phyloP scores from a whole-genome alignment of 768 basidiomycete species.

The Tylopilus plumbeoviolaceoides region DNA sequence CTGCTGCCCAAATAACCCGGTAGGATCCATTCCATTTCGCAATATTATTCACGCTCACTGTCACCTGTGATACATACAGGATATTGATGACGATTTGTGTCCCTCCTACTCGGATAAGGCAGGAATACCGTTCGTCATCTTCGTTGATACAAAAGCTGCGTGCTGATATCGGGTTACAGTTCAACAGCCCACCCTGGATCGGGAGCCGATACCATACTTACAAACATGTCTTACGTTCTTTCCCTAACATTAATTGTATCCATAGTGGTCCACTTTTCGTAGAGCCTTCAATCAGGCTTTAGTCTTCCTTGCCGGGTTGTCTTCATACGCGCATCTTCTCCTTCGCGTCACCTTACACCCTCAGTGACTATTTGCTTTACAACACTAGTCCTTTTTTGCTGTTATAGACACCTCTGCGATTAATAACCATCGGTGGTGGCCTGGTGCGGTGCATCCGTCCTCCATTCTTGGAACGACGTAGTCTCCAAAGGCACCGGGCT shows the following conservation, averaged over 20 bases:
- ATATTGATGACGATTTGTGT: conserved; percentile 49
- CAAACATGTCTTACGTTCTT: conserved; percentile 17
- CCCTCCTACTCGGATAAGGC: conserved; percentile 68
- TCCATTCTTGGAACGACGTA: not conserved
- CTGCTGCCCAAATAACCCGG: conserved; percentile 74
- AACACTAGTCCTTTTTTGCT: not conserved
- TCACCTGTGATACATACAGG: conserved; percentile 25
- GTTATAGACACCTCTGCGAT: not conserved
- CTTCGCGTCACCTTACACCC: conserved; percentile 1
- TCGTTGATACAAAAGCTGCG: not conserved
- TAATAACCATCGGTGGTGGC: not conserved
- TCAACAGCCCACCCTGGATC: conserved; percentile 30
- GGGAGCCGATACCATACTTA: conserved; percentile 10
- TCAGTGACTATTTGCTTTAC: not conserved
- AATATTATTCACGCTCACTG: conserved; percentile 2
- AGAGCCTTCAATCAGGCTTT: conserved; percentile 4
- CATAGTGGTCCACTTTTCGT: conserved; percentile 16
- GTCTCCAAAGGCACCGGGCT: not conserved
- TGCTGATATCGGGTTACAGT: conserved; percentile 19
- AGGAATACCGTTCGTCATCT: conserved; percentile 51
- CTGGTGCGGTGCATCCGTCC: not conserved
- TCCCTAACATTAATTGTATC: conserved; percentile 16
- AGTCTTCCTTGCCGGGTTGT: not conserved
- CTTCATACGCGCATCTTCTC: not conserved
- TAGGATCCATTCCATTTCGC: conserved; percentile 25